These are phyloP conservation scores for Chionographis japonica DNA, from an alignment of 106 monocot species.

Conservation along the genomic window DNA sequence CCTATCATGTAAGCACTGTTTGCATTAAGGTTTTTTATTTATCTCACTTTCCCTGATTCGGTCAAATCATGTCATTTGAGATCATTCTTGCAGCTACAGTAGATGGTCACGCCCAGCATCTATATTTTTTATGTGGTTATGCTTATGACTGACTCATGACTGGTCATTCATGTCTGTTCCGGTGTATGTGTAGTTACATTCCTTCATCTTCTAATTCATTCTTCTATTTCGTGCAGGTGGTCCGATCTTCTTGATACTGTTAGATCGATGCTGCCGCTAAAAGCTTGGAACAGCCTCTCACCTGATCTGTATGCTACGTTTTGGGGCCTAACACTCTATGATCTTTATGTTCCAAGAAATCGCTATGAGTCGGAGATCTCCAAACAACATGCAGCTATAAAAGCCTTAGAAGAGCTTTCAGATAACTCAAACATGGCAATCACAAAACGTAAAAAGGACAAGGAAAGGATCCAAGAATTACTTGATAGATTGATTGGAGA, in stretches of 20 bases:
- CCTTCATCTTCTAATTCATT: neutral
- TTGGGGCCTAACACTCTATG: slow-evolving; percentile 97
- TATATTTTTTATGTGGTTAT: neutral
- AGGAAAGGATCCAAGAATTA: slow-evolving; percentile 89
- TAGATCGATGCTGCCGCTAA: slow-evolving; percentile 56
- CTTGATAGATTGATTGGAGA: slow-evolving; percentile 73
- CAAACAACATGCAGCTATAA: slow-evolving; percentile 83
- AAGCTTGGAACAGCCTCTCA: slow-evolving; percentile 92
- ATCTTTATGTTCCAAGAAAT: slow-evolving; percentile 84
- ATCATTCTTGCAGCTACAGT: no score
- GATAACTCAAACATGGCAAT: slow-evolving; percentile 93
- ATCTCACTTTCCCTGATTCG: neutral
- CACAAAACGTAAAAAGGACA: slow-evolving; percentile 94
- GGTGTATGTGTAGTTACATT: neutral
- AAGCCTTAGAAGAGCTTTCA: slow-evolving; percentile 85
- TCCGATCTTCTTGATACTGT: slow-evolving; percentile 68
- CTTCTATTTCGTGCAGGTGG: slow-evolving; percentile 47
- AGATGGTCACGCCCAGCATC: no score
- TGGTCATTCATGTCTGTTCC: neutral
- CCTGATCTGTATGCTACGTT: slow-evolving; percentile 94
- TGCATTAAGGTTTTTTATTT: neutral
- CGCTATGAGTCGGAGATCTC: slow-evolving; percentile 86
- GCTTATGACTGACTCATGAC: neutral
- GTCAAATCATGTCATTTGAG: no score
- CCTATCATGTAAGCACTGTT: slow-evolving; percentile 51